These are phyloP conservation scores for Polysphondylium violaceum DNA, from an alignment of 78 protist genomes.

Conservation along the genomic window DNA sequence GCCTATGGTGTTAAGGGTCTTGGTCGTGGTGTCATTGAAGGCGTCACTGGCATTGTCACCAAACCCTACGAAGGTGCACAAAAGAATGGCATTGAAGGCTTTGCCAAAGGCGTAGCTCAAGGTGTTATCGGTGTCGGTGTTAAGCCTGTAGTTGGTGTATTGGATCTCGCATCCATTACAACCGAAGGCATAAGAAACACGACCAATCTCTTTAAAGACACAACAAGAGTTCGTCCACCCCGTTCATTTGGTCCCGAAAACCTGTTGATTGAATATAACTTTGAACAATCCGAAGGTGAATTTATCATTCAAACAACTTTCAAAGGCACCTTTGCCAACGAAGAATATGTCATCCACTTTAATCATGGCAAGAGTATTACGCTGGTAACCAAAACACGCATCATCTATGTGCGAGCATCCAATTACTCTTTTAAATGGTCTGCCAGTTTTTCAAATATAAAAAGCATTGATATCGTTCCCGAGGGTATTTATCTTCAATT, in stretches of 20 bases:
- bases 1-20: conserved; percentile 49
- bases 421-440: conserved; percentile 52
- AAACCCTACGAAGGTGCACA: conserved; percentile 87
- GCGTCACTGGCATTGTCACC: conserved; percentile 91
- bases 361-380: conserved; percentile 24
- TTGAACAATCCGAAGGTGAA: conserved; percentile 39
- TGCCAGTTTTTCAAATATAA: conserved; percentile 21
- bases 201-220: conserved; percentile 70
- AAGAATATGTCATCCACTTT: conserved; percentile 51
- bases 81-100: conserved; percentile 86
- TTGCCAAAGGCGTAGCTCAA: conserved; percentile 88
- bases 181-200: conserved; percentile 91
- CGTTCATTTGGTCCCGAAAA: conserved; percentile 47
- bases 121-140: conserved; percentile 90
- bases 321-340: conserved; percentile 28
- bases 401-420: conserved; percentile 11
- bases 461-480: conserved; percentile 11
- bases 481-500: conserved; percentile 38
- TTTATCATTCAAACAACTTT: conserved; percentile 36
- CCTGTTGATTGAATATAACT: conserved; percentile 28
- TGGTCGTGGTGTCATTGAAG: conserved; percentile 83
- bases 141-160: conserved; percentile 92
- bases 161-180: conserved; percentile 83
- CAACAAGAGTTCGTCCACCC: conserved; percentile 41
- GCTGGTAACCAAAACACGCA: conserved; percentile 22